These are phyloP conservation scores for Dactylella cylindrospora DNA, from an alignment of 2,329 filamentous ascomycete genomes.

Conservation along the genomic window DNA sequence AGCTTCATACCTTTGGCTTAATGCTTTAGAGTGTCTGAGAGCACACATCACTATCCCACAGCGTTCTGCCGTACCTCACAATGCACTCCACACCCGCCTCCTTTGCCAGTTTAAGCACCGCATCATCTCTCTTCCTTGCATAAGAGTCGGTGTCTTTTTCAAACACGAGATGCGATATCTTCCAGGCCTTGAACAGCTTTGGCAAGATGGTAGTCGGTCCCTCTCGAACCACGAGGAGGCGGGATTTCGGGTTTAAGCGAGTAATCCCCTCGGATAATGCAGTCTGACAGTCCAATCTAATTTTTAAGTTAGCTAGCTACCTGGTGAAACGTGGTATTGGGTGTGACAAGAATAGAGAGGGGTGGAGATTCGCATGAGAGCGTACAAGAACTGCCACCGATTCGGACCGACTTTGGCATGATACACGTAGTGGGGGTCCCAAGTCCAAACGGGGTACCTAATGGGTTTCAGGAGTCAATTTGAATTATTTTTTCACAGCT, in stretches of 20 bases:
- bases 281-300: conserved; percentile 69
- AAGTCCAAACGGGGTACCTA: conserved; percentile 70
- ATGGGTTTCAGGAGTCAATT: neutral
- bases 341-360: neutral
- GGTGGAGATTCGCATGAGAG: neutral
- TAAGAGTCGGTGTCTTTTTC: conserved; percentile 78
- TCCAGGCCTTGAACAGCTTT: conserved; percentile 73
- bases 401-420: conserved; percentile 69
- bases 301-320: neutral
- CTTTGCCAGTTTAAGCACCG: conserved; percentile 62
- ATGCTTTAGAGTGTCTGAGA: too few species aligned
- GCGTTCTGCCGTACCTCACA: conserved; percentile 64
- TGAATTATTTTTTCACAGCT: too few species aligned
- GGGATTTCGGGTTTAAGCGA: conserved; percentile 69
- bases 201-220: conserved; percentile 70
- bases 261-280: conserved; percentile 69
- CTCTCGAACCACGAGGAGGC: conserved; percentile 71
- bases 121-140: conserved; percentile 64
- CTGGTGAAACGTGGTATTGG: neutral
- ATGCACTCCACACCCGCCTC: conserved; percentile 69
- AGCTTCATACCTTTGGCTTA: too few species aligned
- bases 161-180: conserved; percentile 73
- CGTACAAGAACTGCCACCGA: conserved; percentile 70
- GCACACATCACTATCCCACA: conserved; percentile 70
- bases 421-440: conserved; percentile 80